Conservation (phyloP, 2,329 filamentous ascomycete species). For the Fusarium sp. region DNA sequence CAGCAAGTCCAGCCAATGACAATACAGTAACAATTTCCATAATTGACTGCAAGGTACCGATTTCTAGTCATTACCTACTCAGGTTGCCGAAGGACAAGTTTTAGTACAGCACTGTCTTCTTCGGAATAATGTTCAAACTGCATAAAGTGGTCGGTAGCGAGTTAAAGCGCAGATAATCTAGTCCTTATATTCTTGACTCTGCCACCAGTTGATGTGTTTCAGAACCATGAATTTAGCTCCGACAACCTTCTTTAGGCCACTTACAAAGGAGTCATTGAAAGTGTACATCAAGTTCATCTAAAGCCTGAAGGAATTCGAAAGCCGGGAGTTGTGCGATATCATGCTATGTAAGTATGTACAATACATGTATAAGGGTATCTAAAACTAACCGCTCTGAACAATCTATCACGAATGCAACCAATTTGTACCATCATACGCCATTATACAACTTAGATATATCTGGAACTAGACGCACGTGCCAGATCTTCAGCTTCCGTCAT, state of each 20-base stretch:
- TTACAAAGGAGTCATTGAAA: no score
- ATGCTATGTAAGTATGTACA: constrained; percentile 17
- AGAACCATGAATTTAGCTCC: background rate
- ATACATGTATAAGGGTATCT: constrained; percentile 33
- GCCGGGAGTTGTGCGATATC: background rate
- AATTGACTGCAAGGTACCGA: no score
- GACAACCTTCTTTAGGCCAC: background rate
- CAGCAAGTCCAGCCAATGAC: background rate
- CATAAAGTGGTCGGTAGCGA: background rate
- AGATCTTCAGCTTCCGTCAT: constrained; percentile 47
- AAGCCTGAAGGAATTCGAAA: background rate
- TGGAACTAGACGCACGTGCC: constrained; percentile 36
- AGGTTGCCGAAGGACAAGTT: background rate
- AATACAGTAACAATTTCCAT: no score
- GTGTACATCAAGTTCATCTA: no score
- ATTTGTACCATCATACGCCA: background rate
- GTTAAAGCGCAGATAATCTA: constrained; percentile 21
- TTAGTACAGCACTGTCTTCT: background rate
- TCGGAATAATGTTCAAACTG: background rate
- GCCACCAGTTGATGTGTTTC: background rate
- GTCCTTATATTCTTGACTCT: background rate
- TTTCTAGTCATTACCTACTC: no score
- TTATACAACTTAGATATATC: constrained; percentile 19
- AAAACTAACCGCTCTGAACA: constrained; percentile 17
- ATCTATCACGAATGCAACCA: constrained; percentile 10